Base-by-base conservation (phyloP, 768 basidiomycete genomes). In the Trametes gibbosa region DNA sequence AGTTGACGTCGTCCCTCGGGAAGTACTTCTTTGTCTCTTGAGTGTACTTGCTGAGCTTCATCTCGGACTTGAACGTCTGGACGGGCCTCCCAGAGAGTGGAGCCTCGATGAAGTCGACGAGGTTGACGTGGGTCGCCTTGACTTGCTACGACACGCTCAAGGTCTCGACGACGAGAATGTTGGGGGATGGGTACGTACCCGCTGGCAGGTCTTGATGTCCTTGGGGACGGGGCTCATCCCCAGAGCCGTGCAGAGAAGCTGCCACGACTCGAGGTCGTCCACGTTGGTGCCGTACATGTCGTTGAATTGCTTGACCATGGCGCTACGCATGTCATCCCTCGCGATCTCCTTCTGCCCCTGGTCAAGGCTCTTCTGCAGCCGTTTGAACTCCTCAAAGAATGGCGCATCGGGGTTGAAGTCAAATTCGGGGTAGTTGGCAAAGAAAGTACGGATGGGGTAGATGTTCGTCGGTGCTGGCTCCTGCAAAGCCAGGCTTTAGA, bases 101-200 rank as follows among this genome's bases (percentile, higher is more conserved):
- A 0, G 65, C 56, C 24, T 69, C 58, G 19, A 74, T 43, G 35
- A 76, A 63, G 50, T 75, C 70, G 32, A 68, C 58, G 5, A 74
- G 67, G 40, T 76, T 73, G 45, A 76, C 66, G 12, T 70, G 64
- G 2, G 65, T 63, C 3, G 63, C 66, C 10, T 35, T 19, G 6
- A 58, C 56, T 16, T 59, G 57, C 39, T 61, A 56, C 54, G 51
- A n/a, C 5, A 23, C 35, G 46, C 16, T 29, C 27, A 48, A 29
- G 5, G n/a, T 17, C 27, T 25, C 2, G 45, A 7, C n/a, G 17
- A 12, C 23, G 23, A 17, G 43, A 29, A 35, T 32, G 39, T 10
- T 29, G 23, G 7, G 21, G 14, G 40, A 52, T 12, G 16, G 13
- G 3, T 4, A 46, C 57, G 32, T 17, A 63, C 62, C 53, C 24